phyloP scores from a whole-genome alignment of 306 rosid species.

The Medicago lupulina region DNA sequence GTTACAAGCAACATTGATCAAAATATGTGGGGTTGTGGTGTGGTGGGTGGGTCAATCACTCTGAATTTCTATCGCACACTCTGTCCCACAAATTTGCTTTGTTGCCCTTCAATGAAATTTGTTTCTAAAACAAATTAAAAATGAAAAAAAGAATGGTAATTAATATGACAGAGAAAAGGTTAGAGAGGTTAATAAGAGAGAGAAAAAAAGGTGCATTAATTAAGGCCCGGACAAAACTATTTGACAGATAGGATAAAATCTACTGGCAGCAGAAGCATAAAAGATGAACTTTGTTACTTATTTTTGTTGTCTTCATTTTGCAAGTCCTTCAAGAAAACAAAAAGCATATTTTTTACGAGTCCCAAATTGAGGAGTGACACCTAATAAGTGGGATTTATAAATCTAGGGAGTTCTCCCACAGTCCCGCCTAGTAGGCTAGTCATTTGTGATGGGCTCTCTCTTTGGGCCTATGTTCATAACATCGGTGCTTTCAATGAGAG shows the following conservation, averaged over 20 bases:
- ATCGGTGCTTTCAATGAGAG: not conserved
- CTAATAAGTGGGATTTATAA: not conserved
- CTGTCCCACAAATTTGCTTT: too few relatives aligned
- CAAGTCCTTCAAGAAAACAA: not conserved
- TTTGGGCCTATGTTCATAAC: not conserved
- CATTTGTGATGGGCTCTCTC: not conserved
- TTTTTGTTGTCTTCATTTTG: conserved; percentile 10
- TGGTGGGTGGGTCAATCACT: too few relatives aligned
- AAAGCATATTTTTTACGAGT: not conserved
- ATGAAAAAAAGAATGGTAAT: too few relatives aligned
- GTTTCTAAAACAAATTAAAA: too few relatives aligned
- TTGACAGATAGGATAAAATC: conserved; percentile 5
- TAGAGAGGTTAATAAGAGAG: too few relatives aligned
- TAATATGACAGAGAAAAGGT: too few relatives aligned
- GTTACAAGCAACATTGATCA: too few relatives aligned
- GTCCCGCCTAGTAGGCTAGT: not conserved
- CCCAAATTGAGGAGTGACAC: not conserved
- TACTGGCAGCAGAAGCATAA: not conserved
- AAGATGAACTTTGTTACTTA: not conserved
- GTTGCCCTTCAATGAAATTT: too few relatives aligned
- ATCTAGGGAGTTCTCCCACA: not conserved
- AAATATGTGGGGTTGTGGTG: too few relatives aligned
- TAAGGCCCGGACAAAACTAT: conserved; percentile 31
- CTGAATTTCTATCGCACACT: too few relatives aligned
- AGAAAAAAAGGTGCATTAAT: too few relatives aligned